phyloP scores from a whole-genome alignment of 1,139 yeast genomes.

The Hansenula lynferdii region DNA sequence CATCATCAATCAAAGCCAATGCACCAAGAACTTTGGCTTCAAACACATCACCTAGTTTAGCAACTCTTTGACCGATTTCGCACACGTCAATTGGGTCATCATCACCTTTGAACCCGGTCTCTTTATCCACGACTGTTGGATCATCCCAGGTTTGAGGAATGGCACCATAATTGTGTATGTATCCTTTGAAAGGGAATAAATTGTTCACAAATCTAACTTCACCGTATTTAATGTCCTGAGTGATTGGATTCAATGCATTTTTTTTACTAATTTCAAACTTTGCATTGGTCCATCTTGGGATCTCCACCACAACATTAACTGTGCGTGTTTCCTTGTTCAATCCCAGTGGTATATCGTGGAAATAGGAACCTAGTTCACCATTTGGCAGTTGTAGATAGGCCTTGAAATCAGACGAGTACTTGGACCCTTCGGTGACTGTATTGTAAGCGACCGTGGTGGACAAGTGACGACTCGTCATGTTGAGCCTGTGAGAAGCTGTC shows the following conservation, averaged over 20 bases:
- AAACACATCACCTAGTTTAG: slow-evolving; percentile 60
- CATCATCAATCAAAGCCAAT: slow-evolving; percentile 92
- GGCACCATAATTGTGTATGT: slow-evolving; percentile 95
- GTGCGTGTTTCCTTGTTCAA: slow-evolving; percentile 59
- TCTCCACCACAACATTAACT: slow-evolving; percentile 88
- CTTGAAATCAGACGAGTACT: slow-evolving; percentile 39
- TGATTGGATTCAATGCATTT: slow-evolving; percentile 75
- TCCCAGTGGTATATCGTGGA: slow-evolving; percentile 86
- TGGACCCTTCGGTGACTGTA: slow-evolving; percentile 33
- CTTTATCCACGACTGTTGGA: slow-evolving; percentile 41
- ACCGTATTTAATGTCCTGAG: slow-evolving; percentile 92
- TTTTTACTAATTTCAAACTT: slow-evolving; percentile 86
- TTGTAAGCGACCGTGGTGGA: slow-evolving; percentile 13
- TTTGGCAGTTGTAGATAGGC: slow-evolving; percentile 34
- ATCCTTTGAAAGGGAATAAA: slow-evolving; percentile 94
- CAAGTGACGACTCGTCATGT: background rate
- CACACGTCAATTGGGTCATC: slow-evolving; percentile 96
- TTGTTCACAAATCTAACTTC: slow-evolving; percentile 83
- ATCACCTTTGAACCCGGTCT: slow-evolving; percentile 69
- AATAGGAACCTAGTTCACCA: slow-evolving; percentile 62
- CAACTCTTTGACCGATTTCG: slow-evolving; percentile 74
- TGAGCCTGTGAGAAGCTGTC: background rate
- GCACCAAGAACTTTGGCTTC: slow-evolving; percentile 91
- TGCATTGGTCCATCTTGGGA: slow-evolving; percentile 95
- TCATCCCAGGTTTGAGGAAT: slow-evolving; percentile 98